These are phyloP conservation scores for Danielia oregonensis DNA, from an alignment of 805 yeast genomes.

Conservation along the genomic window DNA sequence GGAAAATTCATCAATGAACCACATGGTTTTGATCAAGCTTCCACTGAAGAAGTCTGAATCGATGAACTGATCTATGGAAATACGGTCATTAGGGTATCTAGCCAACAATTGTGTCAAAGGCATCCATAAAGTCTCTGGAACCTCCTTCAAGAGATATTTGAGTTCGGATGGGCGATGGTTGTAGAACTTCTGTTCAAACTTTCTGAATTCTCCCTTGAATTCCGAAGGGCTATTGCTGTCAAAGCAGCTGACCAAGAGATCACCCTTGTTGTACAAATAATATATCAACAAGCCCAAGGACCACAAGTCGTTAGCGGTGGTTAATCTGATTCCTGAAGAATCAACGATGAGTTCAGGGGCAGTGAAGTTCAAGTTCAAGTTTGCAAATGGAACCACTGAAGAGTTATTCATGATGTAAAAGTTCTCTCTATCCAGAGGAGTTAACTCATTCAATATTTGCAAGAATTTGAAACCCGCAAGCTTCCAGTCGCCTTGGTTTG, in stretches of 20 bases:
- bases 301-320: conserved; percentile 75
- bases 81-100: conserved; percentile 54
- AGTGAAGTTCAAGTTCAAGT: conserved; percentile 64
- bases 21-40: conserved; percentile 74
- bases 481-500: conserved; percentile 92
- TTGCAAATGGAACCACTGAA: conserved; percentile 75
- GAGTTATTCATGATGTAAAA: conserved; percentile 69
- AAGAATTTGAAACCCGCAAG: conserved; percentile 62
- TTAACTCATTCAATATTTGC: conserved; percentile 47
- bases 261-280: conserved; percentile 59
- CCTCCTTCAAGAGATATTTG: conserved; percentile 45
- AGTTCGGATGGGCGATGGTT: conserved; percentile 32
- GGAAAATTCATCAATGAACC: conserved; percentile 77
- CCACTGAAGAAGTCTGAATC: conserved; percentile 76
- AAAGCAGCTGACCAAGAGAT: conserved; percentile 37
- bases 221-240: conserved; percentile 53
- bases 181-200: conserved; percentile 44
- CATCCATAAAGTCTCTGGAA: conserved; percentile 55
- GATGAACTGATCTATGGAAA: conserved; percentile 63
- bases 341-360: conserved; percentile 84
- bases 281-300: conserved; percentile 76
- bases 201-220: conserved; percentile 52
- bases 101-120: conserved; percentile 52
- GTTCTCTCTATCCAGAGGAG: conserved; percentile 47
- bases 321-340: conserved; percentile 42